Conservation (phyloP, 2,329 filamentous ascomycete species). For the Ophiosphaerella narmari region DNA sequence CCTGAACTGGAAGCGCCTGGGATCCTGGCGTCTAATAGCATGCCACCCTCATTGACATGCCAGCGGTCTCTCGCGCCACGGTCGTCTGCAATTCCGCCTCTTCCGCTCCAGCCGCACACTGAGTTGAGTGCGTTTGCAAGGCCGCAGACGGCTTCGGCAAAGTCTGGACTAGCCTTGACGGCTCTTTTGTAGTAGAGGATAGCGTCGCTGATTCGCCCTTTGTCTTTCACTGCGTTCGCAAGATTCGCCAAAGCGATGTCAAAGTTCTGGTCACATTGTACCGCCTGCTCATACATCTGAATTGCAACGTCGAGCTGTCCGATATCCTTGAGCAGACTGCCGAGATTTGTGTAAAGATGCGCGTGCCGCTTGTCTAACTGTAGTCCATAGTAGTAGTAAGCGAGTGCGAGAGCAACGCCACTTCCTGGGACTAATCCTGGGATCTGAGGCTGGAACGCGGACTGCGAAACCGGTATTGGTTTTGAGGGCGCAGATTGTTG, state of each 20-base stretch:
- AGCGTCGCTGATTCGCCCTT: slow-evolving; percentile 87
- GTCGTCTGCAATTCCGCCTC: slow-evolving; percentile 81
- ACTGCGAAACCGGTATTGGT: slow-evolving; percentile 46
- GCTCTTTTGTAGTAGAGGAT: slow-evolving; percentile 91
- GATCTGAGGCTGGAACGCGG: slow-evolving; percentile 53
- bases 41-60: slow-evolving; percentile 86
- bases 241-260: slow-evolving; percentile 96
- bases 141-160: slow-evolving; percentile 95
- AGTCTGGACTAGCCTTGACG: slow-evolving; percentile 89
- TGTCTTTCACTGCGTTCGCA: slow-evolving; percentile 96
- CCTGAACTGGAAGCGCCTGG: slow-evolving; percentile 68
- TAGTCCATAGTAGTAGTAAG: slow-evolving; percentile 95
- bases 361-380: slow-evolving; percentile 86
- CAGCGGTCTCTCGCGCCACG: slow-evolving; percentile 80
- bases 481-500: slow-evolving; percentile 67
- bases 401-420: slow-evolving; percentile 82
- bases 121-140: slow-evolving; percentile 94
- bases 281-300: slow-evolving; percentile 95
- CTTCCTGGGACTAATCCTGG: slow-evolving; percentile 84
- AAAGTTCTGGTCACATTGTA: slow-evolving; percentile 89
- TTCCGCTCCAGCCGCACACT: slow-evolving; percentile 90
- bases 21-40: slow-evolving; percentile 73
- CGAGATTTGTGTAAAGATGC: slow-evolving; percentile 94
- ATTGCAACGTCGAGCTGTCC: slow-evolving; percentile 91
- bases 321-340: slow-evolving; percentile 93